Base-by-base conservation (phyloP, 2,329 filamentous ascomycete species). In the Aspergillus hiratsukae region DNA sequence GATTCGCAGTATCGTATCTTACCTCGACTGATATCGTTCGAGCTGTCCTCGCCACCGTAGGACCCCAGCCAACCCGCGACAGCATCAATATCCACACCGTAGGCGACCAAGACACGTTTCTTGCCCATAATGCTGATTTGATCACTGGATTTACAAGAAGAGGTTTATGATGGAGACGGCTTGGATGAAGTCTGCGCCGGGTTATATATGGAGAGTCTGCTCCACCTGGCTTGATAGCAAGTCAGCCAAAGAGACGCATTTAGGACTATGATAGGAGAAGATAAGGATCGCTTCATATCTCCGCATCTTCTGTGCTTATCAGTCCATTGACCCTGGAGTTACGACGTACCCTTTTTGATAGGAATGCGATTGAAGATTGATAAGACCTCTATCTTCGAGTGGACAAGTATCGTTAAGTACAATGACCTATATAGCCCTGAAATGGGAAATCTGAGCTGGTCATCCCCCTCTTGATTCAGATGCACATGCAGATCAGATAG, bases 61-160 rank as follows among this genome's bases (percentile, higher is more conserved):
- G 84, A 88, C 0, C 88, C 88, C 0, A 91, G 77, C 88, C 88
- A 91, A 8, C 88, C 87, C 1, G 87, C 83, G 1, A 90, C 86
- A n/a, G 87, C 87, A 61, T 91, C 87, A 27, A 91, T 86, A 59
- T 91, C 88, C 25, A 90, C 85, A 2, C 87, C 86, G 64, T 89
- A 89, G 62, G 82, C 75, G 46, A 81, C 78, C 40, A 83, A 77
- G 50, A 84, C 78, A 52, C 80, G 75, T 61, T 83, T 83, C 69
- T 76, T 76, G 54, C 67, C 65, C 67, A 69, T 69, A 40, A 48
- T 57, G 28, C 31, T 6, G 5, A 7, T 17, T 17, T 17, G 31
- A 7, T 5, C 6, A 7, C 14, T 37, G 31, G 11, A 14, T 6
- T 35, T 37, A 7, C 31, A 7, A 37, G 11, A 37, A 37, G 14